Percentiles rank a stretch among this genome's conserved stretches.
Evolutionary conservation across 1,284 basidiomycete species (phyloP).

Genomic region (Cutaneotrichosporon mucoides): DNA sequence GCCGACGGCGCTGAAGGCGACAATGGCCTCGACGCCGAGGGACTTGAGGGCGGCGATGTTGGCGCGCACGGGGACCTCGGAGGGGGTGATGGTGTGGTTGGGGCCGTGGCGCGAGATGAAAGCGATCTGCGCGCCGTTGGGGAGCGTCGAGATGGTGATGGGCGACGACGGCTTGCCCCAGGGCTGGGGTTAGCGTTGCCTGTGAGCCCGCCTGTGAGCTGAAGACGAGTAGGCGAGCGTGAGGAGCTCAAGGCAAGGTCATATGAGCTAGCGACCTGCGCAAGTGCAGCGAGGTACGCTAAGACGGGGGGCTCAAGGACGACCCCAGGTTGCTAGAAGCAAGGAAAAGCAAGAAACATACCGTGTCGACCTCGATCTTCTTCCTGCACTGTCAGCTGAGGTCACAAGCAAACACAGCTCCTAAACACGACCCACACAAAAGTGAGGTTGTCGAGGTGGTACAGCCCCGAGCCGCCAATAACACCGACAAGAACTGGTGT

Average conservation of each 20-base stretch:
- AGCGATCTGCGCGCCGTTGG: constrained; percentile 72
- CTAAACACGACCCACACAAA: constrained; percentile 56
- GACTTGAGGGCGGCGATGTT: constrained; percentile 95
- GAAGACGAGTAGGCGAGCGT: no score
- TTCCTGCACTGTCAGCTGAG: constrained; percentile 52
- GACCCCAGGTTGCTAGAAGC: neutral
- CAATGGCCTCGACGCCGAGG: constrained; percentile 79
- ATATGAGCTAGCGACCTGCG: no score
- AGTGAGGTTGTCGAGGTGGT: constrained; percentile 83
- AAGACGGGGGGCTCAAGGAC: no score
- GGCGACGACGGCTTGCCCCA: constrained; percentile 93
- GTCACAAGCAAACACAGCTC: no score
- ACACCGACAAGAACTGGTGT: constrained; percentile 68
- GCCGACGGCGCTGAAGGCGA: constrained; percentile 95
- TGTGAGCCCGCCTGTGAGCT: no score
- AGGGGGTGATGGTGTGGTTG: constrained; percentile 68
- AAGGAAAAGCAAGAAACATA: constrained; percentile 14
- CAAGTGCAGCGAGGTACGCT: no score
- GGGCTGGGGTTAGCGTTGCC: constrained; percentile 56
- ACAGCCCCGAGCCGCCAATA: constrained; percentile 79
- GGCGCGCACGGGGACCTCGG: constrained; percentile 74
- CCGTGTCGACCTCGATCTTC: constrained; percentile 53
- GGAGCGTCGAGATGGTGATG: constrained; percentile 78
- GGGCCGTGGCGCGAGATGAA: constrained; percentile 88
- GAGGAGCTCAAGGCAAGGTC: no score